Evolutionary conservation across 2,329 filamentous ascomycete genomes (phyloP).

Genomic region (Colletotrichum liaoningense): DNA sequence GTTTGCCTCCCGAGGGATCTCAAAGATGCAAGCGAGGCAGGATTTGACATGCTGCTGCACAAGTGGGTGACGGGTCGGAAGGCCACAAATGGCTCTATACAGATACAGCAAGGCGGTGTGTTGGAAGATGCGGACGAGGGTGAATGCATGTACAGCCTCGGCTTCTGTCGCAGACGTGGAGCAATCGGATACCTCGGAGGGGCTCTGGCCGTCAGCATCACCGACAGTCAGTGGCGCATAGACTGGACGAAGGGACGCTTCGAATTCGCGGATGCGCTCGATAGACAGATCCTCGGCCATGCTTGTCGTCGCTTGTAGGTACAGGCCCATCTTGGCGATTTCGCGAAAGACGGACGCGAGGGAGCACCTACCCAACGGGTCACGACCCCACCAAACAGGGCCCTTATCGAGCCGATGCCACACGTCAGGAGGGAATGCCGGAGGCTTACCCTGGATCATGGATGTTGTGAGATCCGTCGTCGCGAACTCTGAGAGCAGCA

Average conservation of each 20-base stretch:
- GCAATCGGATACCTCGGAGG: neutral
- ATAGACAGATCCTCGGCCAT: neutral
- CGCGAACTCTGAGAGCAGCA: constrained; percentile 56
- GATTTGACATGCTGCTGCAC: constrained; percentile 52
- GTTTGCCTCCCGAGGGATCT: constrained; percentile 48
- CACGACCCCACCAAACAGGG: neutral
- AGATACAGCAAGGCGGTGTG: neutral
- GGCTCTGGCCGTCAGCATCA: neutral
- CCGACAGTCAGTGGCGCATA: neutral
- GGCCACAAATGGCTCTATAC: constrained; percentile 46
- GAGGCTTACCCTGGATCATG: constrained; percentile 50
- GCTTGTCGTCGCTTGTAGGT: neutral
- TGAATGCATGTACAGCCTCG: neutral
- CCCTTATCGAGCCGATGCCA: constrained; percentile 38
- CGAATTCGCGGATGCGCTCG: neutral
- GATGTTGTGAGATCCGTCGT: constrained; percentile 56
- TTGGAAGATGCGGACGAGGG: neutral
- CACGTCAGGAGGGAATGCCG: constrained; percentile 49
- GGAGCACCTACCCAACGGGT: neutral
- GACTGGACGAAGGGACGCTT: neutral
- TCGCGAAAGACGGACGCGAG: neutral
- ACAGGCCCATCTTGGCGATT: neutral
- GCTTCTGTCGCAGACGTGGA: neutral
- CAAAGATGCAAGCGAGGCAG: constrained; percentile 50
- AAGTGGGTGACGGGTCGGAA: constrained; percentile 50